A percentile compares a stretch with the other conserved stretches of the same genome.
These are phyloP conservation scores for Fusarium subtropicale DNA, from an alignment of 2,329 filamentous ascomycete genomes.

Conservation along the genomic window DNA sequence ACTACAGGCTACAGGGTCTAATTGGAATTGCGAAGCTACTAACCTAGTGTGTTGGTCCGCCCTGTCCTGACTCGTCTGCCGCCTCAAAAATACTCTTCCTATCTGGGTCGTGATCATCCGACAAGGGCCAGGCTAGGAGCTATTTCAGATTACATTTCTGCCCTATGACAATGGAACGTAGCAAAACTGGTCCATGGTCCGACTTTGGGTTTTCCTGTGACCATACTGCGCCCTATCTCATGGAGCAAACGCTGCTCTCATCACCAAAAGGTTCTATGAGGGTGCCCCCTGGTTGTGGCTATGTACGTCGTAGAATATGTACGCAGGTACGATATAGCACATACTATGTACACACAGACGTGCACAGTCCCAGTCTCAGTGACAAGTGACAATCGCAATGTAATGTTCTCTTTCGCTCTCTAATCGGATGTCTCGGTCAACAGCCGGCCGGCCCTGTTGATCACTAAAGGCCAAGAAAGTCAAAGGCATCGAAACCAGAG, in stretches of 20 bases:
- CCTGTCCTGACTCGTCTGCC: constrained; percentile 33
- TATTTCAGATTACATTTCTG: constrained; percentile 16
- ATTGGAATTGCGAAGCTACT: constrained; percentile 15
- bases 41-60: constrained; percentile 12
- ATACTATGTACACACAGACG: constrained; percentile 20
- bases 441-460: constrained; percentile 19
- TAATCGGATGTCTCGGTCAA: constrained; percentile 35
- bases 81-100: constrained; percentile 22
- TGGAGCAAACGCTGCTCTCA: neutral
- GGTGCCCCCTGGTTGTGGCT: neutral
- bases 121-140: constrained; percentile 6
- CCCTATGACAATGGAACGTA: constrained; percentile 30
- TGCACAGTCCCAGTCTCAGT: constrained; percentile 11
- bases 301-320: neutral
- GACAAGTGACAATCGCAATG: constrained; percentile 13
- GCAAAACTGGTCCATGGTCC: constrained; percentile 27
- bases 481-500: neutral
- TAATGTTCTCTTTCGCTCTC: neutral
- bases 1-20: neutral
- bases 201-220: constrained; percentile 34
- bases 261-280: neutral
- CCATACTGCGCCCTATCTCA: constrained; percentile 8
- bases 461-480: constrained; percentile 30
- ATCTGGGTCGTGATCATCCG: constrained; percentile 22
- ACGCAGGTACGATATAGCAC: constrained; percentile 10